A percentile compares a stretch with the other conserved stretches of the same genome.
Evolutionary conservation across 495 filamentous ascomycete genomes (phyloP).

Genomic region (Haplographium delicatum): DNA sequence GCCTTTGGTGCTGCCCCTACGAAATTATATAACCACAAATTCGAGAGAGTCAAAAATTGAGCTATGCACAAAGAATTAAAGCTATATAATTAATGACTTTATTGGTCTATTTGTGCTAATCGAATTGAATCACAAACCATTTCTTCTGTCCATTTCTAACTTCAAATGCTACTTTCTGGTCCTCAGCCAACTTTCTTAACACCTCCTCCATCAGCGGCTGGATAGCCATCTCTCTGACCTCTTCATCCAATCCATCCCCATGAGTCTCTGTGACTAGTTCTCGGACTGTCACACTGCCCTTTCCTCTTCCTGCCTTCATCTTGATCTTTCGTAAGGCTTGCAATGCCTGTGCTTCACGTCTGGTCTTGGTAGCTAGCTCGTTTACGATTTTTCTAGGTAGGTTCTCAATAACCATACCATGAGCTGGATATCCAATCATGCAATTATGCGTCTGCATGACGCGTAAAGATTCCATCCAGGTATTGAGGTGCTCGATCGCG

Average conservation of each 20-base stretch:
- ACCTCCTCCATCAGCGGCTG: conserved; percentile 45
- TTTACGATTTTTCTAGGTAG: conserved; percentile 55
- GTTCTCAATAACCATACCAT: conserved; percentile 68
- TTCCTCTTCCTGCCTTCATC: conserved; percentile 5
- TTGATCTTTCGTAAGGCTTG: conserved; percentile 23
- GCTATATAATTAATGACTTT: neutral
- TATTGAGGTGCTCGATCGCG: conserved; percentile 75
- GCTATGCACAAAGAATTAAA: neutral
- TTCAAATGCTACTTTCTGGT: conserved; percentile 44
- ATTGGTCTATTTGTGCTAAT: neutral
- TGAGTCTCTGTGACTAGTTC: conserved; percentile 37
- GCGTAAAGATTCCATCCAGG: conserved; percentile 64
- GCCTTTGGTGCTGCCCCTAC: too few species aligned
- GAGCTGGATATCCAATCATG: conserved; percentile 75
- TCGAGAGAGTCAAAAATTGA: conserved; percentile 2
- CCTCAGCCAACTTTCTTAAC: conserved; percentile 43
- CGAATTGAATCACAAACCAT: conserved; percentile 35
- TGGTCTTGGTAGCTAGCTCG: conserved; percentile 28
- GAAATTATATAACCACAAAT: too few species aligned
- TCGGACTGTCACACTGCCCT: conserved; percentile 31
- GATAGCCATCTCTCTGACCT: conserved; percentile 27
- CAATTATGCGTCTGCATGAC: conserved; percentile 58
- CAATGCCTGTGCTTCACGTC: conserved; percentile 34
- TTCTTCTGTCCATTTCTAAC: conserved; percentile 32
- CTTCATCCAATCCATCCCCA: conserved; percentile 30